phyloP scores from a whole-genome alignment of 1,284 basidiomycete genomes.

The Anthracocystis panici-leucophaei region DNA sequence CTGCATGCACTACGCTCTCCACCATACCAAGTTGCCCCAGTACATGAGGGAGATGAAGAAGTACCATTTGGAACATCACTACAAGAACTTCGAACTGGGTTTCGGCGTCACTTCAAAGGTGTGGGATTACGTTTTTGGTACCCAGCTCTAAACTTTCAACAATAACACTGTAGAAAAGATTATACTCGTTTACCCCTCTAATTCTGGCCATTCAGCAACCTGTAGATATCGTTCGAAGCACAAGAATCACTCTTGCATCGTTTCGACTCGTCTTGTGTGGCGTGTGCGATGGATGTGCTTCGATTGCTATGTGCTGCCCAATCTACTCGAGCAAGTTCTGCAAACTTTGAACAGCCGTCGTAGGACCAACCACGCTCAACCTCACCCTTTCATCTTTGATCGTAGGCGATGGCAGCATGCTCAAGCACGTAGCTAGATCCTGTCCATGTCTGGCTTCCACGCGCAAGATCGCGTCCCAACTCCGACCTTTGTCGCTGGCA shows the following conservation, averaged over 20 bases:
- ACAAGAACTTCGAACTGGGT: constrained; percentile 88
- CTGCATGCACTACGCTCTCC: constrained; percentile 69
- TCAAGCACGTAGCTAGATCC: constrained; percentile 30
- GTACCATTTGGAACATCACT: constrained; percentile 98
- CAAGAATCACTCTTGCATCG: not conserved
- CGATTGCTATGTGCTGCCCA: not conserved
- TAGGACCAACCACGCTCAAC: constrained; percentile 31
- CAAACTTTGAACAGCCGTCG: constrained; percentile 30
- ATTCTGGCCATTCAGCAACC: not conserved
- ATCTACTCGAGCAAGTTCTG: constrained; percentile 17
- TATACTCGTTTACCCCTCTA: not conserved
- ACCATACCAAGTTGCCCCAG: constrained; percentile 76
- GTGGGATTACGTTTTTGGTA: constrained; percentile 94
- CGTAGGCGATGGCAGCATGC: constrained; percentile 24
- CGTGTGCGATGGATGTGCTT: too few species aligned
- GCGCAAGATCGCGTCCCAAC: constrained; percentile 29
- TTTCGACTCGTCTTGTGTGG: not conserved
- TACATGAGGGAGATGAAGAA: constrained; percentile 94
- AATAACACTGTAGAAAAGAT: not conserved
- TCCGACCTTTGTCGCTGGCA: not conserved
- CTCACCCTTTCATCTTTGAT: constrained; percentile 6
- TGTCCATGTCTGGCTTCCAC: constrained; percentile 22
- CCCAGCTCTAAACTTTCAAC: constrained; percentile 70
- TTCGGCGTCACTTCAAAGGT: constrained; percentile 95
- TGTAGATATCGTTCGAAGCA: not conserved